Base-by-base conservation (phyloP, 2,329 filamentous ascomycete species). In the Metarhizium rileyi region DNA sequence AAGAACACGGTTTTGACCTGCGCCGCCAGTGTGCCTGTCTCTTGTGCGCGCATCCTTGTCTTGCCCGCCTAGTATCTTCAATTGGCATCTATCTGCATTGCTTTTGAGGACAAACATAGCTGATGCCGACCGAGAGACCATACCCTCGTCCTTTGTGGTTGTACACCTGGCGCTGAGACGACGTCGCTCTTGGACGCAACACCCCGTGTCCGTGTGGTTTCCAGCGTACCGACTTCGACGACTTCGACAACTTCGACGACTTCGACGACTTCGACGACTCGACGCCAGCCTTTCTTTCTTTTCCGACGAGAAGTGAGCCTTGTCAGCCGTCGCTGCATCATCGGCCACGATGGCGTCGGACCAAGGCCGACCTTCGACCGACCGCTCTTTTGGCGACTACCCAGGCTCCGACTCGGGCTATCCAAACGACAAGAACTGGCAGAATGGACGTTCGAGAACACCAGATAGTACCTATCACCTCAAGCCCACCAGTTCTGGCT, bases 291-390 rank as follows among this genome's bases (percentile, higher is more conserved):
- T 33, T 33, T 33, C n/a, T n/a, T n/a, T 56, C 55, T 53, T 35
- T 35, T 36, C 45, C 43, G 44, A 50, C 47, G 38, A 36, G 48
- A 47, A 49, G 48, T 48, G 50, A 51, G 45, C 45, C 33, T 47
- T 28, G 25, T 18, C 23, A 26, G 48, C 26, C 46, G 42, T 48
- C 26, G 50, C 48, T 46, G 27, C 35, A 30, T 25, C 20, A 33
- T 35, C 35, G 35, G 28, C 55, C 59, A 60, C 56, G 50, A 73
- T 75, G 69, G 71, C 70, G 56, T 71, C 73, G 56, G 72, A 72
- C 55, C 72, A 74, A 61, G 70, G 71, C 57, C 66, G 64, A 57
- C 60, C 65, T 57, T 64, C 66, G 53, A 60, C 58, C 61, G 70
- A 71, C 54, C 65, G 63, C 56, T 57, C 59, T 53, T 65, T 63